These are phyloP conservation scores for Russula abietina DNA, from an alignment of 768 basidiomycete genomes.

Conservation along the genomic window DNA sequence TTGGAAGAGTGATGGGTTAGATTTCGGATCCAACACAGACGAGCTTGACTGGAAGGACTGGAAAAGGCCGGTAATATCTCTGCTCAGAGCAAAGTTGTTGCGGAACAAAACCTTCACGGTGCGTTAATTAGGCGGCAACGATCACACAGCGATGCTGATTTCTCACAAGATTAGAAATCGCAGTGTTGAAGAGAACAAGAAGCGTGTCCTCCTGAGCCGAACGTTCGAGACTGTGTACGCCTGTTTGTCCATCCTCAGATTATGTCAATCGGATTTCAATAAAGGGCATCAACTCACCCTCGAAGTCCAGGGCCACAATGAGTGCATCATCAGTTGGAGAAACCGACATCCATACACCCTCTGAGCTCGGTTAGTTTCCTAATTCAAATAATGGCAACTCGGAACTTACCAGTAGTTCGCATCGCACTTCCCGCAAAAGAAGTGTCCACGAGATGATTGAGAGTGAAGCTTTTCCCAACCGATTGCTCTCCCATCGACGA, in stretches of 20 bases:
- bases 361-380: conserved; percentile 25
- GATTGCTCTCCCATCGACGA: conserved; percentile 68
- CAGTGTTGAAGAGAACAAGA: conserved; percentile 59
- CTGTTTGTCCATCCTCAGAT: conserved; percentile 27
- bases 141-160: not conserved
- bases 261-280: not conserved
- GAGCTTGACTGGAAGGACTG: conserved; percentile 57
- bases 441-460: conserved; percentile 58
- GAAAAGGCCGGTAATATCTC: conserved; percentile 56
- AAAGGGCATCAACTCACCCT: conserved; percentile 35
- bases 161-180: conserved; percentile 53
- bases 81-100: conserved; percentile 58
- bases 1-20: conserved; percentile 55
- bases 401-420: conserved; percentile 44
- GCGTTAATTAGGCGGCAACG: not conserved
- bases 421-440: conserved; percentile 64
- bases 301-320: conserved; percentile 58
- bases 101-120: conserved; percentile 53
- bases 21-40: conserved; percentile 50
- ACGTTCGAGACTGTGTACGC: conserved; percentile 60
- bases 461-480: conserved; percentile 53
- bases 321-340: conserved; percentile 52
- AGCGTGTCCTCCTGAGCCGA: conserved; percentile 60
- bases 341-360: conserved; percentile 65
- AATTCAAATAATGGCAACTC: not conserved